Conservation (phyloP, 257 asterid genomes). For the Nemophila menziesii region DNA sequence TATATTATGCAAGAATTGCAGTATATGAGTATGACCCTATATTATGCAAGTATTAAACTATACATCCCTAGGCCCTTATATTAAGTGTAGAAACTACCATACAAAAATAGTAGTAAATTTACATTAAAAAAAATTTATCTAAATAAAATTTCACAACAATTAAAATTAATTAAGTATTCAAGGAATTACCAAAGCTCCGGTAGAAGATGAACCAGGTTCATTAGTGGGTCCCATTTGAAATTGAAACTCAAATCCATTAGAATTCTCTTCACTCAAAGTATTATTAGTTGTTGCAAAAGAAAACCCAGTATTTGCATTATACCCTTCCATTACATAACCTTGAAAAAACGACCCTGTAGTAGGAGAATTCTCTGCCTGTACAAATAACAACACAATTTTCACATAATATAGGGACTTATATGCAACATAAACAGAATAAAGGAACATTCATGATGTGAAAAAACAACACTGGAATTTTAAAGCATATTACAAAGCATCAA, state of each 20-base stretch:
- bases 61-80: too few species aligned
- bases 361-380: slow-evolving; percentile 97
- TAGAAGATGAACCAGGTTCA: slow-evolving; percentile 35
- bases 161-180: slow-evolving; percentile 2
- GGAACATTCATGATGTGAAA: slow-evolving; percentile 30
- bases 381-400: slow-evolving; percentile 13
- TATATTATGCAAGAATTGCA: too few species aligned
- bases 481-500: slow-evolving; percentile 37
- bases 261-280: slow-evolving; percentile 21
- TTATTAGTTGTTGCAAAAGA: slow-evolving; percentile 26
- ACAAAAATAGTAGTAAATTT: too few species aligned
- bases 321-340: slow-evolving; percentile 55
- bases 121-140: too few species aligned
- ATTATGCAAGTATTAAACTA: too few species aligned
- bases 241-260: slow-evolving; percentile 67
- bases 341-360: slow-evolving; percentile 87
- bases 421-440: too few species aligned
- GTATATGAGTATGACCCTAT: too few species aligned
- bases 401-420: neutral
- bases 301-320: slow-evolving; percentile 36
- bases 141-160: too few species aligned
- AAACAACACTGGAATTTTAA: slow-evolving; percentile 27
- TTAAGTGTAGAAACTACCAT: too few species aligned
- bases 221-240: slow-evolving; percentile 56
- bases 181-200: slow-evolving; percentile 40